Conservation (phyloP, 352 stramenopile genomes). For the Nannochloropsis limnetica region DNA sequence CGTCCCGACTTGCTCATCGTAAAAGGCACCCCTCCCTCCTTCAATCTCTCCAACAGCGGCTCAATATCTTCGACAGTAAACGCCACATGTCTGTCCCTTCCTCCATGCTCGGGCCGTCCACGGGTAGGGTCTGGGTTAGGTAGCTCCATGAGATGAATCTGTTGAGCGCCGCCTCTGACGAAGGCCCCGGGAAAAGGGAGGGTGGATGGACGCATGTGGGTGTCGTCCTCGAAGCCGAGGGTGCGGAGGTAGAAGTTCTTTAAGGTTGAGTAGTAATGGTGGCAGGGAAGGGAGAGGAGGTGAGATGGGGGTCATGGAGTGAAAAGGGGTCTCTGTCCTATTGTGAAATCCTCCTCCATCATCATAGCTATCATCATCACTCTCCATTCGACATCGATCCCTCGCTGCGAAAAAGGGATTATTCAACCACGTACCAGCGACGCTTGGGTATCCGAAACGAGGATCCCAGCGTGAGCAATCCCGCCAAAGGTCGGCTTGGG, state of each 20-base stretch:
- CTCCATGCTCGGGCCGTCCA: conserved; percentile 51
- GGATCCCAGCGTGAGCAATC: conserved; percentile 49
- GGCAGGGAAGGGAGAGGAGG: not conserved
- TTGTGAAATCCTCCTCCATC: not conserved
- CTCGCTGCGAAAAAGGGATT: not conserved
- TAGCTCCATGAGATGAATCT: conserved; percentile 55
- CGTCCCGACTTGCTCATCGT: conserved; percentile 52
- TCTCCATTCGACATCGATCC: not conserved
- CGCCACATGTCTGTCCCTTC: conserved; percentile 51
- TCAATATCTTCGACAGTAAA: conserved; percentile 49
- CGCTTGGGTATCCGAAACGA: conserved; percentile 46
- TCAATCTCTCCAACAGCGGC: conserved; percentile 43
- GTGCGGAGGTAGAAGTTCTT: conserved; percentile 54
- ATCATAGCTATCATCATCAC: not conserved
- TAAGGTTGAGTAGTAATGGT: not conserved
- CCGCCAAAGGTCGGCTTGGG: conserved; percentile 41
- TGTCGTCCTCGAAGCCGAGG: conserved; percentile 53
- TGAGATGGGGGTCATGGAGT: not conserved
- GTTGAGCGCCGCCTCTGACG: conserved; percentile 45
- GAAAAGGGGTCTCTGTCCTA: not conserved
- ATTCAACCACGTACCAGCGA: conserved; percentile 42
- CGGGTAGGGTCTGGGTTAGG: conserved; percentile 50
- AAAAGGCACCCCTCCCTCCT: conserved; percentile 44
- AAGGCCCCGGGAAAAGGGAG: conserved; percentile 54
- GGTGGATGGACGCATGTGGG: conserved; percentile 47